phyloP scores from a whole-genome alignment of 768 basidiomycete species.

The Trametes punicea region DNA sequence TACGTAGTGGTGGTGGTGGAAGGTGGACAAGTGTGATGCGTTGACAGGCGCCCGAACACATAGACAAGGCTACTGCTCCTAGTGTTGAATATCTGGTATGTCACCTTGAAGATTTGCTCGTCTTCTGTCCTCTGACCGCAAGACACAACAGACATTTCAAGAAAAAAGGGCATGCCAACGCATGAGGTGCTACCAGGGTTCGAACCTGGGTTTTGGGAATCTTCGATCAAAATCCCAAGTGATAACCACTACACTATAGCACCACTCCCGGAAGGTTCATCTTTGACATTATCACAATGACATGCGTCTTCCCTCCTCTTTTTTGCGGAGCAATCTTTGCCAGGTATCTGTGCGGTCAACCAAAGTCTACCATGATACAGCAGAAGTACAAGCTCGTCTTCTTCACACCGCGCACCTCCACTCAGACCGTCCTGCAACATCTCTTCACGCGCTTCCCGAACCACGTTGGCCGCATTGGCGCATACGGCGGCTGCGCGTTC shows the following conservation, averaged over 20 bases:
- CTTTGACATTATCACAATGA: too few species aligned
- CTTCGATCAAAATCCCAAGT: constrained; percentile 20
- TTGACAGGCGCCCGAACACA: too few species aligned
- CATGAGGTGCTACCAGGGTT: constrained; percentile 23
- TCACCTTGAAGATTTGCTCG: too few species aligned
- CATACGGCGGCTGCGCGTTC: constrained; percentile 55
- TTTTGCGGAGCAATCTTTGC: too few species aligned
- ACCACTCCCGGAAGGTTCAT: too few species aligned
- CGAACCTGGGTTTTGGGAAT: constrained; percentile 23
- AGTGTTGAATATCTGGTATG: too few species aligned
- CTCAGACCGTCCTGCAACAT: constrained; percentile 39
- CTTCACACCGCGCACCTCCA: constrained; percentile 44
- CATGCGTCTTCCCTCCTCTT: too few species aligned
- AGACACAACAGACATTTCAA: background rate
- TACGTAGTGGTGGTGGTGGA: background rate
- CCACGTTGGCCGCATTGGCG: constrained; percentile 49
- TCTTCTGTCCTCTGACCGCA: too few species aligned
- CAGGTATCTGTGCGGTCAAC: too few species aligned
- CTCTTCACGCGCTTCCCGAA: constrained; percentile 45
- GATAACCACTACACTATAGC: constrained; percentile 25
- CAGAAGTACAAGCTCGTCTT: constrained; percentile 51
- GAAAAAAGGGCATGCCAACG: background rate
- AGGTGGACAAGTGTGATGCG: too few species aligned
- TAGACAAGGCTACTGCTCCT: too few species aligned
- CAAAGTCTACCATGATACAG: constrained; percentile 14